A percentile compares a stretch with the other conserved stretches of the same genome.
phyloP scores from a whole-genome alignment of 495 filamentous ascomycete species.

The Cairneyella variabilis region DNA sequence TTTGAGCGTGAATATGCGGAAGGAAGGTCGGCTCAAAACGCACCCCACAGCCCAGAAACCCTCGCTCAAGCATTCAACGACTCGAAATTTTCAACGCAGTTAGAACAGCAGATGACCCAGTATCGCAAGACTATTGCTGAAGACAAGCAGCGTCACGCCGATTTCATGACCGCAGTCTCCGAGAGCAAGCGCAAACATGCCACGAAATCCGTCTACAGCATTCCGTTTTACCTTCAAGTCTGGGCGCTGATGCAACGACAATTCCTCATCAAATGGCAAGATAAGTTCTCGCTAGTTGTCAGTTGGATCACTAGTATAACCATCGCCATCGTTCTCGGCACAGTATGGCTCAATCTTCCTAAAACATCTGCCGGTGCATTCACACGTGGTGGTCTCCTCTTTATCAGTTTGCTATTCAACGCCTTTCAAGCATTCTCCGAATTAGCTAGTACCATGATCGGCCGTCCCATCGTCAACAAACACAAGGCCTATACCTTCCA shows the following conservation, averaged over 20 bases:
- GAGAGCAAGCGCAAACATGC: constrained; percentile 74
- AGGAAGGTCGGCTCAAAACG: constrained; percentile 55
- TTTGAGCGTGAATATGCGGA: constrained; percentile 74
- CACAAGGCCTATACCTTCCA: constrained; percentile 86
- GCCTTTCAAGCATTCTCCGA: constrained; percentile 74
- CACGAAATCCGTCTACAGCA: constrained; percentile 68
- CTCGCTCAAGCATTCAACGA: constrained; percentile 65
- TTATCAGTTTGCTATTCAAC: constrained; percentile 80
- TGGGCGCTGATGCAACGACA: constrained; percentile 82
- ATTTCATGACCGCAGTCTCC: constrained; percentile 70
- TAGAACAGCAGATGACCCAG: constrained; percentile 61
- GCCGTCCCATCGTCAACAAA: constrained; percentile 72
- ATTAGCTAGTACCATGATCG: constrained; percentile 64
- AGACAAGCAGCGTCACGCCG: constrained; percentile 63
- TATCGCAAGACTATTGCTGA: constrained; percentile 58
- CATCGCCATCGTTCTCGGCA: constrained; percentile 75
- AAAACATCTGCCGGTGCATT: constrained; percentile 59
- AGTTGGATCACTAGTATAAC: constrained; percentile 73
- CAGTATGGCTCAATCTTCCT: constrained; percentile 67
- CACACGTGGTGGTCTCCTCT: constrained; percentile 52
- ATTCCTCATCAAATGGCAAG: constrained; percentile 80
- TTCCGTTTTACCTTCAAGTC: constrained; percentile 73
- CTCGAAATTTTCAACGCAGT: constrained; percentile 51
- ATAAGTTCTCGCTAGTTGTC: constrained; percentile 69
- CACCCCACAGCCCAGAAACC: constrained; percentile 60